Evolutionary conservation across 192 early-diverging fungal species (phyloP), one percentile per base, ranked within the genome.

Genomic region (Gonapodya sp.): DNA sequence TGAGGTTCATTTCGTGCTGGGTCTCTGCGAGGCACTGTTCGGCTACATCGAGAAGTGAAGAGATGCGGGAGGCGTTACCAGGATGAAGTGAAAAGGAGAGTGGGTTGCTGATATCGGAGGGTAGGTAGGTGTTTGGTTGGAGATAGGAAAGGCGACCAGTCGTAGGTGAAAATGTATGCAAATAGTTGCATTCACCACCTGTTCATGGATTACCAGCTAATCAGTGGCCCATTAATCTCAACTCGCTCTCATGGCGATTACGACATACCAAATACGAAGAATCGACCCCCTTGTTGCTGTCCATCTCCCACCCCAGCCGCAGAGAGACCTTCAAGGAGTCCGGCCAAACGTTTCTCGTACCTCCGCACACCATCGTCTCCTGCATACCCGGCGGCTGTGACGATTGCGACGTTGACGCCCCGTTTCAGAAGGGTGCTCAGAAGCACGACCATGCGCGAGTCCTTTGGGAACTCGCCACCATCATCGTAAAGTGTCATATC

Each of bases 401-500:
- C 96, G 46, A 97, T 93, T 46, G 94, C 94, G 0, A 97, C 94
- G 46, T 85, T 81, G 30, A 96, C 85, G 37, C 86, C 86, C 35
- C 87, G 89, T 18, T 84, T 81, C 72, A 97, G 89, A 82, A 97
- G 83, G 0, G 80, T 73, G n/a, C 95, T 86, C 75, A 97, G 85
- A 34, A 93, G 88, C 8, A 80, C 80, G 0, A 93, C 91, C 34
- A 97, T 86, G 1, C 82, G 82, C 8, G 90, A 93, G 84, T 91
- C 91, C 2, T 87, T 85, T 1, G 91, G 91, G 83, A 97, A 96
- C 82, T 93, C 92, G 80, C 89, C 87, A 30, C 96, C 96, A 80
- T 97, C 96, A 8, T 92, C 93, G 82, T 96, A 97, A 31, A 97
- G 87, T 32, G 96, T 97, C 93, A 95, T 95, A 84, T 97, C 96